Conservation (phyloP, 2,329 filamentous ascomycete genomes). For the Ophioceras dolichostomum region DNA sequence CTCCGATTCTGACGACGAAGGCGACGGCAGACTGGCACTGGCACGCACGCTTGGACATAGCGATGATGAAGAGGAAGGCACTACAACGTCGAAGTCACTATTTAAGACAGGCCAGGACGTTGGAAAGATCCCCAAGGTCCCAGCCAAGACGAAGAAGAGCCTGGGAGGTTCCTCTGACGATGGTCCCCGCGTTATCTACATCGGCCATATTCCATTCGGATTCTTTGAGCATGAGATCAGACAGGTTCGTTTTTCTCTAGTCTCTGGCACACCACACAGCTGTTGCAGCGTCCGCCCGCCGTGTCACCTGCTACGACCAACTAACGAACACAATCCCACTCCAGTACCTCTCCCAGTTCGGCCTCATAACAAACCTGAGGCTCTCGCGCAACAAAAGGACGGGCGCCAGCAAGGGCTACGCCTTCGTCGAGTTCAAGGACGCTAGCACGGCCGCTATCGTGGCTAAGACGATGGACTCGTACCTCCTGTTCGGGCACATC, state of each 20-base stretch:
- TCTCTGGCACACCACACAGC: too few relatives aligned
- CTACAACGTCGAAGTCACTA: constrained; percentile 7
- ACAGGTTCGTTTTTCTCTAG: neutral
- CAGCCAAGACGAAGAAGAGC: constrained; percentile 29
- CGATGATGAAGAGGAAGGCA: constrained; percentile 6
- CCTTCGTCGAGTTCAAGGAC: constrained; percentile 82
- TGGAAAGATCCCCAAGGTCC: constrained; percentile 35
- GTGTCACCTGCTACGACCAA: neutral
- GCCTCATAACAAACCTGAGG: constrained; percentile 63
- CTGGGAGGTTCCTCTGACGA: constrained; percentile 29
- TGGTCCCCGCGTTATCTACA: constrained; percentile 70
- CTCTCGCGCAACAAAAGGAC: constrained; percentile 88
- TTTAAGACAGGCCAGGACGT: constrained; percentile 37
- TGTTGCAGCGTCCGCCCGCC: neutral
- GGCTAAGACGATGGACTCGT: constrained; percentile 94
- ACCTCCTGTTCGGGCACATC: constrained; percentile 88
- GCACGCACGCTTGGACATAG: constrained; percentile 7
- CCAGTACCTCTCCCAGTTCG: constrained; percentile 89
- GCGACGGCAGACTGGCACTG: constrained; percentile 6
- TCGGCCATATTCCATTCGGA: constrained; percentile 58
- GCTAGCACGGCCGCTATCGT: constrained; percentile 76
- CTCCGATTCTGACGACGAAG: constrained; percentile 4
- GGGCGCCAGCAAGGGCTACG: constrained; percentile 84
- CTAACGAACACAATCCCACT: neutral
- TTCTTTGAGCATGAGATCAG: constrained; percentile 97